Conservation (phyloP, 2,329 filamentous ascomycete species). For the Monosporascus cannonballus region DNA sequence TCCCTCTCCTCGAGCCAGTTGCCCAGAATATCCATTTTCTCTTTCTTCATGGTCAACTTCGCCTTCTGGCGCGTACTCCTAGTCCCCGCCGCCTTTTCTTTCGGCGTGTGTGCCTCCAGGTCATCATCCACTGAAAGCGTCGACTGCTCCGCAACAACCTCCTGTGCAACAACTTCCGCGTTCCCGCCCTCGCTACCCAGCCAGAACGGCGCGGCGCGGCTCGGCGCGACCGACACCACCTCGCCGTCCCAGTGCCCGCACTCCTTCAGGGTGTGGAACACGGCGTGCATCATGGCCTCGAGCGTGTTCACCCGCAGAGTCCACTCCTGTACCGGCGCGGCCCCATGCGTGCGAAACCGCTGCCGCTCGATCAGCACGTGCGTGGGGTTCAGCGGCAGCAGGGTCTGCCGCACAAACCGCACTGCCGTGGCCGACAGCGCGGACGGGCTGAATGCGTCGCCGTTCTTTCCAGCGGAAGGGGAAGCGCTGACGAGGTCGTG, state of each 20-base stretch:
- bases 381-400: constrained; percentile 51
- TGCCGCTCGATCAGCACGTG: constrained; percentile 64
- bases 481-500: constrained; percentile 18
- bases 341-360: constrained; percentile 57
- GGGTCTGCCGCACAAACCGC: constrained; percentile 25
- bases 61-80: constrained; percentile 27
- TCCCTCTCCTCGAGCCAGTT: constrained; percentile 39
- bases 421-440: constrained; percentile 28
- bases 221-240: constrained; percentile 47
- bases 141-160: too few species aligned
- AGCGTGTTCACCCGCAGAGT: constrained; percentile 76
- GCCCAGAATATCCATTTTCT: constrained; percentile 58
- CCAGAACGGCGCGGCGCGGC: constrained; percentile 45
- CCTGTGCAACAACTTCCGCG: too few species aligned
- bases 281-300: constrained; percentile 74
- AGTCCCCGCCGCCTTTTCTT: constrained; percentile 10
- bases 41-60: constrained; percentile 41
- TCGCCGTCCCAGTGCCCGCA: constrained; percentile 35
- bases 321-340: constrained; percentile 68
- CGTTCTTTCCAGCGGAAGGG: background rate
- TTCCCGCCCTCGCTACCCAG: constrained; percentile 2
- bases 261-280: constrained; percentile 50
- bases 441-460: constrained; percentile 27
- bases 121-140: background rate
- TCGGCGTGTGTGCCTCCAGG: background rate